Evolutionary conservation across 2,329 filamentous ascomycete species (phyloP).

Genomic region (Aspergillus niger): DNA sequence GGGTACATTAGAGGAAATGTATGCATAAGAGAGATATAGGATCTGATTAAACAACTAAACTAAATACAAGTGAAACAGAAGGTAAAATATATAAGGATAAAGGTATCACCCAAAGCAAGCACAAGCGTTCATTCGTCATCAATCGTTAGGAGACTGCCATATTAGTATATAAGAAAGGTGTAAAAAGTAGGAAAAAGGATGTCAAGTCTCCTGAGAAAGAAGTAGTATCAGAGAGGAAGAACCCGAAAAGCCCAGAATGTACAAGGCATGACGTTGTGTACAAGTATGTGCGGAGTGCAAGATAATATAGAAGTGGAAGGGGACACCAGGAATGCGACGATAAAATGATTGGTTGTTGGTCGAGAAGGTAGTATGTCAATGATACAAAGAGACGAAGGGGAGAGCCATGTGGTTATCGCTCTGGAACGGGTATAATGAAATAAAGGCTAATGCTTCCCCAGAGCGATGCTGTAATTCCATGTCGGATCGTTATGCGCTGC

Average conservation of each 20-base stretch:
- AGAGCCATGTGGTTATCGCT: not conserved
- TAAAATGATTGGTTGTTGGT: not conserved
- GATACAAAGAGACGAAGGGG: not conserved
- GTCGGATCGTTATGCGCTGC: conserved; percentile 18
- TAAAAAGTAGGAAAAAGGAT: not conserved
- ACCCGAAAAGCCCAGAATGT: not conserved
- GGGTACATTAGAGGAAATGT: too few species aligned
- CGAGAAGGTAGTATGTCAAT: not conserved
- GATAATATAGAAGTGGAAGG: not conserved
- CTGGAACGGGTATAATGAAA: not conserved
- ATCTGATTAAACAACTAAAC: not conserved
- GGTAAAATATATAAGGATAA: not conserved
- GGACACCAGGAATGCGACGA: not conserved
- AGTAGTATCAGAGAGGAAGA: not conserved
- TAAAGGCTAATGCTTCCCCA: not conserved
- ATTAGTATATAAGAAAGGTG: not conserved
- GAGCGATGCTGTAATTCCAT: conserved; percentile 19
- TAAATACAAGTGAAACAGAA: not conserved
- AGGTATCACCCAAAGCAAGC: not conserved
- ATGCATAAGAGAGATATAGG: too few species aligned
- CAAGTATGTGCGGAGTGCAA: not conserved
- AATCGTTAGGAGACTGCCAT: not conserved
- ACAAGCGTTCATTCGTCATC: not conserved
- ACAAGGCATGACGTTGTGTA: not conserved
- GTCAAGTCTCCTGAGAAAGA: not conserved